Percentiles rank a stretch among this genome's conserved stretches.
phyloP scores from a whole-genome alignment of 768 basidiomycete genomes.

The Termitomyces sp. region DNA sequence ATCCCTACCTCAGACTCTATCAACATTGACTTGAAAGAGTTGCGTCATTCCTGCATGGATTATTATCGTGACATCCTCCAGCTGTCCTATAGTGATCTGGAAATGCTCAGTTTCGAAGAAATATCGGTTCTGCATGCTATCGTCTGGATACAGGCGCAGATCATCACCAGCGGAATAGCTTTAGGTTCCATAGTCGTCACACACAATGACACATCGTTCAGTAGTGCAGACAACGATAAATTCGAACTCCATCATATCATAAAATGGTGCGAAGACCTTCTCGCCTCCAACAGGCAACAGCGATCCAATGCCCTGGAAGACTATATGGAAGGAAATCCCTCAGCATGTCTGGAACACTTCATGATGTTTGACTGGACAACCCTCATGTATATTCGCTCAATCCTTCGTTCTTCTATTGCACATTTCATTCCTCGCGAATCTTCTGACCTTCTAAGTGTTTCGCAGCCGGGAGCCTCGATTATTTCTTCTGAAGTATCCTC shows the following conservation, averaged over 20 bases:
- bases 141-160: constrained; percentile 64
- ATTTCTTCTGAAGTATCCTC: constrained; percentile 24
- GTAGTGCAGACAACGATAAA: constrained; percentile 24
- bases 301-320: constrained; percentile 45
- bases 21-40: constrained; percentile 41
- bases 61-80: constrained; percentile 42
- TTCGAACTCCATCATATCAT: constrained; percentile 60
- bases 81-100: constrained; percentile 39
- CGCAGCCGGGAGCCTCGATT: constrained; percentile 20
- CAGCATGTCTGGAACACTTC: constrained; percentile 32
- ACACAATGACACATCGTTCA: constrained; percentile 23
- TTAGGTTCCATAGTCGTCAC: constrained; percentile 59
- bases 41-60: constrained; percentile 53
- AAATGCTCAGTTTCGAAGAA: constrained; percentile 58
- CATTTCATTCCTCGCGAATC: constrained; percentile 14
- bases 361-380: constrained; percentile 67
- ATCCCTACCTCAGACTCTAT: constrained; percentile 39
- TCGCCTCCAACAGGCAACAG: constrained; percentile 34
- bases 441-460: constrained; percentile 44
- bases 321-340: constrained; percentile 45
- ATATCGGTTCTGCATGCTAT: constrained; percentile 51
- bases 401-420: constrained; percentile 41
- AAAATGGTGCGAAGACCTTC: constrained; percentile 42
- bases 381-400: constrained; percentile 54
- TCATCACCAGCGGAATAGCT: constrained; percentile 60